Evolutionary conservation across 108 stramenopile genomes (phyloP).

Genomic region (Cyclotella sp.): DNA sequence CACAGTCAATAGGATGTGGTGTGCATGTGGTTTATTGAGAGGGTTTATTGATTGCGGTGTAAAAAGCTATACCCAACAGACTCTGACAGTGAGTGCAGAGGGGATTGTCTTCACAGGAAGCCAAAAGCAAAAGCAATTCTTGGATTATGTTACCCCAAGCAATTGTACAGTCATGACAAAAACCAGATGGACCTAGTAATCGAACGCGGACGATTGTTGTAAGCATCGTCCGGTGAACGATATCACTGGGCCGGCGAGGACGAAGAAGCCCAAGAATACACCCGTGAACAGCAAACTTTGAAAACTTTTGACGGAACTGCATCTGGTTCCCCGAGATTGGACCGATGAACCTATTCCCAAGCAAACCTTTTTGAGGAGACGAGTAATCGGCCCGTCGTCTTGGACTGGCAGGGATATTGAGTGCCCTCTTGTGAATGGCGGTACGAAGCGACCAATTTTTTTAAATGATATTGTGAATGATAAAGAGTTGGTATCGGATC

Average conservation of each 20-base stretch:
- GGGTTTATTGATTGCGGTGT: too few species aligned
- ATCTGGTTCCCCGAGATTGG: not conserved
- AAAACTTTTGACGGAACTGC: constrained; percentile 47
- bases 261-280: constrained; percentile 55
- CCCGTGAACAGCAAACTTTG: constrained; percentile 49
- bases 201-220: constrained; percentile 58
- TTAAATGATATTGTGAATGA: constrained; percentile 38
- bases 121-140: not conserved
- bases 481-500: constrained; percentile 36
- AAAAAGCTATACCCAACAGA: too few species aligned
- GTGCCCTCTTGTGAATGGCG: constrained; percentile 35
- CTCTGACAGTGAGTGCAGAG: not conserved
- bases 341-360: not conserved
- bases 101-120: not conserved
- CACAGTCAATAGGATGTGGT: too few species aligned
- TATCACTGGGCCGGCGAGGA: constrained; percentile 46
- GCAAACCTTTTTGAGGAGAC: constrained; percentile 53
- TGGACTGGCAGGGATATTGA: constrained; percentile 66
- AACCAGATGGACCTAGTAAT: constrained; percentile 48
- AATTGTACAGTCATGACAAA: not conserved
- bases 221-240: constrained; percentile 55
- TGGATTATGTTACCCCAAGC: not conserved
- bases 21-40: too few species aligned
- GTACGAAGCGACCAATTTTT: constrained; percentile 15
- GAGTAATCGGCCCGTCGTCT: constrained; percentile 70